Base-by-base conservation (phyloP, 352 stramenopile species). In the Globisporangium nagaii region DNA sequence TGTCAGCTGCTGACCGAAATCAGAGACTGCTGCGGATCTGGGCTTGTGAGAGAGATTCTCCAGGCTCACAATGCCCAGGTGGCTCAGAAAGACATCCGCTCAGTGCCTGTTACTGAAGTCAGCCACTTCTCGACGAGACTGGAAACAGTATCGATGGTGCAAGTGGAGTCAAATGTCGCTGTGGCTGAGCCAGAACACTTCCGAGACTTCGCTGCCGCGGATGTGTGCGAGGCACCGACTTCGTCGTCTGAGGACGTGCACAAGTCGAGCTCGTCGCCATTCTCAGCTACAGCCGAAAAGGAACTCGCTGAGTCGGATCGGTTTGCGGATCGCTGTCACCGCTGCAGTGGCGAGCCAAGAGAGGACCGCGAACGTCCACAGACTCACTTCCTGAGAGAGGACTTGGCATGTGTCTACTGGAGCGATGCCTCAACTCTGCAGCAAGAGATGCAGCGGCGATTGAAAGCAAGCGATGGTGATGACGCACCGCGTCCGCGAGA, bases 1-100 rank as follows among this genome's bases (percentile, higher is more conserved):
- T 71, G 66, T 44, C 55, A 70, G 15, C 30, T 79, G 30, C 58
- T 79, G 30, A 61, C 37, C 9, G 70, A 79, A n/a, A 73, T 79
- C 39, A 63, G 66, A 20, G 52, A 56, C n/a, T 54, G 50, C 3
- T 64, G 58, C 7, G 58, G 55, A 19, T 24, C 36, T 11, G 31
- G 46, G 40, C 24, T 51, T 27, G 53, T 60, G 19, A 36, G n/a
- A 22, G 53, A 60, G 20, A 44, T 60, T 25, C 35, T 60, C 10
- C 10, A 27, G 20, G 41, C 53, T 39, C 53, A 52, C 24, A 34
- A 34, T 17, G 19, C 53, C 17, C 44, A 54, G 15, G 27, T 31
- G 13, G 17, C 19, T 9, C 35, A 27, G 9, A 28, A 22, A 17
- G 20, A 31, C 6, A 36, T 19, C 13, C 27, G 4, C n/a, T 12